Base-by-base conservation (phyloP, 2,329 filamentous ascomycete genomes). In the Gliomastix tumulicola region DNA sequence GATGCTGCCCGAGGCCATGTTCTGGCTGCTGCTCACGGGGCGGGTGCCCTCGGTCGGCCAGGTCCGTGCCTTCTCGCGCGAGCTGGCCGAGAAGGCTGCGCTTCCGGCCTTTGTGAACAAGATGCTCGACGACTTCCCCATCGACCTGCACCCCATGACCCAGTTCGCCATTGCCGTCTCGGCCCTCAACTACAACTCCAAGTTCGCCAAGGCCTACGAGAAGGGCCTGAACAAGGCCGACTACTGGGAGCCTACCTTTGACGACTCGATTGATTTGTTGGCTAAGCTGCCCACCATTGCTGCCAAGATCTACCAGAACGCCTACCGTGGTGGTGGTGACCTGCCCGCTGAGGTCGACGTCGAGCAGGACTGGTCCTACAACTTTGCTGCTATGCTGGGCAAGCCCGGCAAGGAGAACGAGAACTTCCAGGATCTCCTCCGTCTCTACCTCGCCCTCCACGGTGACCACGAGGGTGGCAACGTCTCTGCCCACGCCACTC, bases 1-100 rank as follows among this genome's bases (percentile, higher is more conserved):
- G 68, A 98, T 97, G 92, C 77, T 97, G 11, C 92, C 92, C 33
- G 92, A 98, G 66, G 82, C 90, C 62, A 98, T 98, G 92, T 98
- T 98, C 75, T 98, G 92, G 92, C 79, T 97, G 30, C 79, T 98
- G 35, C 73, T 98, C 49, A 98, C 92, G 9, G 92, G 92, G 41
- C 76, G 94, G 63, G 85, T 97, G 17, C 92, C 92, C 18, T 86
- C 84, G 2, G 83, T 81, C 17, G 68, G 69, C 44, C 92, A 98
- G 63, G 79, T 92, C 44, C 85, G 90, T 51, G 70, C 66, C 31
- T 80, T 98, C 51, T 94, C 88, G 32, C 78, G 82, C 40, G 83
- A 97, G 61, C 73, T 97, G 18, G 92, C 92, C 35, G 83, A 89
- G 59, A 82, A 96, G 66, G 84, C 85, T 17, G 69, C 77, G 50